These are phyloP conservation scores for Peniophora sp. DNA, from an alignment of 1,284 basidiomycete genomes.

Conservation along the genomic window DNA sequence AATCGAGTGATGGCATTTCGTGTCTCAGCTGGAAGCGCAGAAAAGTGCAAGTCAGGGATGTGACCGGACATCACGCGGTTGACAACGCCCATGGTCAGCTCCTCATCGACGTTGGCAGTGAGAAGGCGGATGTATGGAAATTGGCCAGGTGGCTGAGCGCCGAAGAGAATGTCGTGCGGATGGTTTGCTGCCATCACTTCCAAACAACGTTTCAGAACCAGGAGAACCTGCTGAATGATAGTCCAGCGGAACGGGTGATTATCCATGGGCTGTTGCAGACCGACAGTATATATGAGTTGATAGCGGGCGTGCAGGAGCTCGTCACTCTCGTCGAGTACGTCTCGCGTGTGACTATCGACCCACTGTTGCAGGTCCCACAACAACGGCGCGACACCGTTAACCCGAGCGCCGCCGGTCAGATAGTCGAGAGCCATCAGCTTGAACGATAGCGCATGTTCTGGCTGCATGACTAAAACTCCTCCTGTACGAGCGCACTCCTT, in stretches of 20 bases:
- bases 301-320: constrained; percentile 41
- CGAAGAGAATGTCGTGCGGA: constrained; percentile 5
- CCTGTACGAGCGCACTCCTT: constrained; percentile 27
- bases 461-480: constrained; percentile 40
- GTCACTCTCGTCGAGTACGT: constrained; percentile 48
- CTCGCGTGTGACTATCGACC: constrained; percentile 27
- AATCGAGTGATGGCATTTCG: not conserved
- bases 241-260: constrained; percentile 40
- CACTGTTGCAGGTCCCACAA: constrained; percentile 23
- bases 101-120: not conserved
- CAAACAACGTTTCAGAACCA: constrained; percentile 10
- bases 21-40: not conserved
- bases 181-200: constrained; percentile 3
- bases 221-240: constrained; percentile 32
- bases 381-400: constrained; percentile 2
- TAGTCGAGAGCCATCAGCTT: constrained; percentile 34
- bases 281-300: constrained; percentile 42
- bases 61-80: constrained; percentile 4
- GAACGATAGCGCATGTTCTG: constrained; percentile 46
- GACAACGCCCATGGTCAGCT: constrained; percentile 1
- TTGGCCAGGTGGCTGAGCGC: not conserved
- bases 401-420: constrained; percentile 1
- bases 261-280: constrained; percentile 30
- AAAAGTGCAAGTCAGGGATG: constrained; percentile 6
- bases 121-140: constrained; percentile 12